Percentiles rank a stretch among this genome's conserved stretches.
Conservation (phyloP, 75 land plant species). For the Pseudotsuga menziesii region DNA sequence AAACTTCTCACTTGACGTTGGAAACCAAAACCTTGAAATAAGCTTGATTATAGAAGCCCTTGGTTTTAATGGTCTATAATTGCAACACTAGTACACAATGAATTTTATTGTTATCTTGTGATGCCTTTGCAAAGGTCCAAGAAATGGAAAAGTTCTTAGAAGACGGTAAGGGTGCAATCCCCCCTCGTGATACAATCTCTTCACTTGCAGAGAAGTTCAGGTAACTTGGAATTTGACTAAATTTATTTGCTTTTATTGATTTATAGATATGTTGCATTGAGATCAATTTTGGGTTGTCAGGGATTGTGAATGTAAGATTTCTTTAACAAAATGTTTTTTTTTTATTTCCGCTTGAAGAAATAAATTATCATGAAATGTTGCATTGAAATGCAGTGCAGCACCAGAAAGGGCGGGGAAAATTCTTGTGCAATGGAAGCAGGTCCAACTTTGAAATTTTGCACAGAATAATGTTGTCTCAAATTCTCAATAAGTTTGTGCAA, state of each 20-base stretch:
- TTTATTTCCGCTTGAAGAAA: no score
- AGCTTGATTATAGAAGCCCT: neutral
- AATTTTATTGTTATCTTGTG: neutral
- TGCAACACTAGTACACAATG: neutral
- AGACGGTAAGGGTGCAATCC: slow-evolving; percentile 54
- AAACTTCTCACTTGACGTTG: neutral
- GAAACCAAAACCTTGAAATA: neutral
- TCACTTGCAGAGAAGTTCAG: slow-evolving; percentile 74
- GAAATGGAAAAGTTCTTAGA: slow-evolving; percentile 82
- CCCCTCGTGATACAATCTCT: slow-evolving; percentile 50
- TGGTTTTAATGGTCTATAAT: neutral
- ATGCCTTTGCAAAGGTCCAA: slow-evolving; percentile 38
- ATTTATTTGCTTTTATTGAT: neutral
- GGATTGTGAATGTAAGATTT: neutral
- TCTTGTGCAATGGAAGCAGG: no score
- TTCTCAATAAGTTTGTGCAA: no score
- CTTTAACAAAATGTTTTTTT: no score
- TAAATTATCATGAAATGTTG: no score
- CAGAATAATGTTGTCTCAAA: no score
- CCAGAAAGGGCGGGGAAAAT: no score
- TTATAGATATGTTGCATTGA: neutral
- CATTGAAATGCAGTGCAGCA: no score
- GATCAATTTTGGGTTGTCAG: neutral
- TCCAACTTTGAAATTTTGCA: no score
- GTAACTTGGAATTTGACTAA: slow-evolving; percentile 21